Evolutionary conservation across 768 basidiomycete genomes (phyloP).

Genomic region (Kwoniella botswanensis): DNA sequence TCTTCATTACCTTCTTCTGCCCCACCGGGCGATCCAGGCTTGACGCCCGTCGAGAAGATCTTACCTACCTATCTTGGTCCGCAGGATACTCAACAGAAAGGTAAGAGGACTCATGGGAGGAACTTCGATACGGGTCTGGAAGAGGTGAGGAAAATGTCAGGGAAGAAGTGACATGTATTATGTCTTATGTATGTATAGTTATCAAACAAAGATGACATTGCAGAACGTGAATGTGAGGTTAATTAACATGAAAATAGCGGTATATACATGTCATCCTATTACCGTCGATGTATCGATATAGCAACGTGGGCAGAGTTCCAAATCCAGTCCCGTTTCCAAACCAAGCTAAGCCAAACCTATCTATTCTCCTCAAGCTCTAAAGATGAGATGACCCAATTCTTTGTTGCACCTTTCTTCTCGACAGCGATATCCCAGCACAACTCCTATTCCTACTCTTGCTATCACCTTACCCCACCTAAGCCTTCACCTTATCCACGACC

Average conservation of each 20-base stretch:
- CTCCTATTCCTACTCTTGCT: too few relatives aligned
- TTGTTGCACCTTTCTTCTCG: background rate
- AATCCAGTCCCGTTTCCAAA: too few relatives aligned
- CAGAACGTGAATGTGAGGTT: too few relatives aligned
- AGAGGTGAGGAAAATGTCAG: constrained; percentile 33
- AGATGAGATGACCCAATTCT: too few relatives aligned
- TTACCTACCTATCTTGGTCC: constrained; percentile 64
- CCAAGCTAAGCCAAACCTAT: too few relatives aligned
- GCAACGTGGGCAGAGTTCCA: too few relatives aligned
- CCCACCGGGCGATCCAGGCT: constrained; percentile 56
- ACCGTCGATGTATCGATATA: too few relatives aligned
- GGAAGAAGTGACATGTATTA: background rate
- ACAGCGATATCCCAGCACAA: background rate
- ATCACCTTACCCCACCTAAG: constrained; percentile 15
- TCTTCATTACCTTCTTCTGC: constrained; percentile 46
- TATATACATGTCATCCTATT: too few relatives aligned
- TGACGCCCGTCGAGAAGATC: constrained; percentile 65
- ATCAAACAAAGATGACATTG: too few relatives aligned
- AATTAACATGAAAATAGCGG: too few relatives aligned
- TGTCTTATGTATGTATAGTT: too few relatives aligned
- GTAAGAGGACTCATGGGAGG: constrained; percentile 57
- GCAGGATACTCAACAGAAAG: constrained; percentile 31
- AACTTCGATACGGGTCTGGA: constrained; percentile 30
- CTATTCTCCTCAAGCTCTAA: too few relatives aligned
- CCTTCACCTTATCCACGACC: constrained; percentile 41